Percentiles rank a stretch among this genome's conserved stretches.
These are phyloP conservation scores for Physocladia obscura DNA, from an alignment of 192 early-diverging fungal genomes.

Conservation along the genomic window DNA sequence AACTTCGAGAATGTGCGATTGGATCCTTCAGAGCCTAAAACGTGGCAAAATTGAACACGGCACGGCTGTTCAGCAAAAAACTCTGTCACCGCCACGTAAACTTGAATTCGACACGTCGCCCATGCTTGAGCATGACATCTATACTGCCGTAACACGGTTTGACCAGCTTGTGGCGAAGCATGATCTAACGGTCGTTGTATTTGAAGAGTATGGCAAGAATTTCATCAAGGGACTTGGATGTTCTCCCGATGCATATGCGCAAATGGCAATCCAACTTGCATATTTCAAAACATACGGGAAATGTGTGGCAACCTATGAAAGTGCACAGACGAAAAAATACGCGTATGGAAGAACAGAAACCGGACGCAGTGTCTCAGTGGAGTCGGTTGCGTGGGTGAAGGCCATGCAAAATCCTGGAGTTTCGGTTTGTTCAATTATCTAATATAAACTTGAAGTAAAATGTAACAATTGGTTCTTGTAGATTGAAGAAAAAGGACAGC, in stretches of 20 bases:
- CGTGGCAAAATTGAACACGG: conserved; percentile 77
- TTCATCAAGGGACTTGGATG: conserved; percentile 74
- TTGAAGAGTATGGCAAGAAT: conserved; percentile 89
- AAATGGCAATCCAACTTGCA: conserved; percentile 94
- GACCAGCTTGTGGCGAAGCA: conserved; percentile 75
- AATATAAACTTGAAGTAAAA: neutral
- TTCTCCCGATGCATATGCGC: conserved; percentile 59
- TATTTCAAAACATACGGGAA: conserved; percentile 87
- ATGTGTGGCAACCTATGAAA: conserved; percentile 86
- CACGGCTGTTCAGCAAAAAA: conserved; percentile 36
- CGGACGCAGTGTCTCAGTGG: conserved; percentile 76
- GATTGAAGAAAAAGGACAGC: conserved; percentile 56
- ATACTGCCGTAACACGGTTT: conserved; percentile 74
- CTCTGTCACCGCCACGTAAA: conserved; percentile 65
- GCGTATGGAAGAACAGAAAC: conserved; percentile 94
- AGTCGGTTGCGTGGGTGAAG: conserved; percentile 80
- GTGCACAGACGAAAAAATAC: conserved; percentile 88
- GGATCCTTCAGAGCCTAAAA: conserved; percentile 58
- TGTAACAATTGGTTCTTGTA: neutral
- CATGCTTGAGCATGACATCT: conserved; percentile 58
- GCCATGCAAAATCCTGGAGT: conserved; percentile 76
- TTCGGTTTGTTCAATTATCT: neutral
- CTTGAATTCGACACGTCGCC: conserved; percentile 74
- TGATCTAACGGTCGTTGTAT: conserved; percentile 80
- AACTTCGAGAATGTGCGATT: conserved; percentile 86